These are phyloP conservation scores for Vanrija humicola DNA, from an alignment of 1,284 basidiomycete genomes.

Conservation along the genomic window DNA sequence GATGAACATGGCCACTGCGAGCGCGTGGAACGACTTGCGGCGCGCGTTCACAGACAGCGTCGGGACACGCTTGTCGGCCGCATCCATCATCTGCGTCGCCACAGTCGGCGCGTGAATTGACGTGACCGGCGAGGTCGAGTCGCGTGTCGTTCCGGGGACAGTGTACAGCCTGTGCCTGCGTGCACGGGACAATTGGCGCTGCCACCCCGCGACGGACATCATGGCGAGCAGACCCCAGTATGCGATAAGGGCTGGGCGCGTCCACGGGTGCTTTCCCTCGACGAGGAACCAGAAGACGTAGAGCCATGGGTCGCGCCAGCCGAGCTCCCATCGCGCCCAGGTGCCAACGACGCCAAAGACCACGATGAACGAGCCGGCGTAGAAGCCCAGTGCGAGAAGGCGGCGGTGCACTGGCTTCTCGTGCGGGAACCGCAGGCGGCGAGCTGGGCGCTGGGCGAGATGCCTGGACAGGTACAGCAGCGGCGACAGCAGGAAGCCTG, in stretches of 20 bases:
- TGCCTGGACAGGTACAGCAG: constrained; percentile 87
- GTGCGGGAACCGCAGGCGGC: constrained; percentile 80
- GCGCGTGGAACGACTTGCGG: constrained; percentile 93
- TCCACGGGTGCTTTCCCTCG: constrained; percentile 74
- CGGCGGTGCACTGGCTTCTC: constrained; percentile 82
- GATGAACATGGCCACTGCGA: constrained; percentile 93
- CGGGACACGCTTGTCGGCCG: constrained; percentile 82
- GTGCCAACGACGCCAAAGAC: constrained; percentile 81
- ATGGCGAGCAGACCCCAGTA: constrained; percentile 82
- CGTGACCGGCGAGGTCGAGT: not conserved
- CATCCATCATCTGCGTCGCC: constrained; percentile 78
- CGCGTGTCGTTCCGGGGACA: constrained; percentile 16
- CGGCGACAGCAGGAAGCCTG: constrained; percentile 90
- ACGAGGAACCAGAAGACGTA: constrained; percentile 75
- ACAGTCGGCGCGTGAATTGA: constrained; percentile 12
- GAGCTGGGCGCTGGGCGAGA: constrained; percentile 84
- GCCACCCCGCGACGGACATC: constrained; percentile 89
- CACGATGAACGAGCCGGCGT: constrained; percentile 70
- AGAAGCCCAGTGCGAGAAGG: constrained; percentile 81
- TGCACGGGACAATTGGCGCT: constrained; percentile 72
- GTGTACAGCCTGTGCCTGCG: constrained; percentile 55
- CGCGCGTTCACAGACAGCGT: constrained; percentile 88
- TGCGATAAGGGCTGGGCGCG: constrained; percentile 68
- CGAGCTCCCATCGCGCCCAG: constrained; percentile 88
- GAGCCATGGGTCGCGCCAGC: constrained; percentile 79